These are phyloP conservation scores for Zymoseptoria tritici DNA, from an alignment of 2,329 filamentous ascomycete genomes.

Conservation along the genomic window DNA sequence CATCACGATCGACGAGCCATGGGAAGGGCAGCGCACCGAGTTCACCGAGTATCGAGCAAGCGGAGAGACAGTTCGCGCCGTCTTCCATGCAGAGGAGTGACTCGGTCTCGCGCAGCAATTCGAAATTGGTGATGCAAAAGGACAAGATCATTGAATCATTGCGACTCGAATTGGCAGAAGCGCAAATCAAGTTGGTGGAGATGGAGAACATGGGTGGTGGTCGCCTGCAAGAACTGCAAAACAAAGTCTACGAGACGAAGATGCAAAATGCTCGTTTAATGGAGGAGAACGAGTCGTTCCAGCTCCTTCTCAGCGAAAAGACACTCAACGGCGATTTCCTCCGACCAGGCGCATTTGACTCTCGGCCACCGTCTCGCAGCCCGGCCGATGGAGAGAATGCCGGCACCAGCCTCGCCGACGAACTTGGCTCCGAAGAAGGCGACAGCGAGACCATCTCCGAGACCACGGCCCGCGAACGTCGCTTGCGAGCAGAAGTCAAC, in stretches of 20 bases:
- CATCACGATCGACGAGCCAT: constrained; percentile 29
- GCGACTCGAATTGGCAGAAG: constrained; percentile 84
- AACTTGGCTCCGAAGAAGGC: constrained; percentile 60
- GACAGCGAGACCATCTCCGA: constrained; percentile 51
- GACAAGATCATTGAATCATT: constrained; percentile 93
- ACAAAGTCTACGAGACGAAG: constrained; percentile 78
- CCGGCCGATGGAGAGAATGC: constrained; percentile 2
- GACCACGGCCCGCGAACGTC: constrained; percentile 29
- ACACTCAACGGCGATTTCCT: constrained; percentile 87
- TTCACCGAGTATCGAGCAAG: constrained; percentile 58
- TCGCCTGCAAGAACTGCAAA: constrained; percentile 81
- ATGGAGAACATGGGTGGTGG: constrained; percentile 89
- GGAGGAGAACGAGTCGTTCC: constrained; percentile 98
- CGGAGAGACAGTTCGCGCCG: constrained; percentile 61
- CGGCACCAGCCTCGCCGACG: constrained; percentile 72
- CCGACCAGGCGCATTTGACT: constrained; percentile 30
- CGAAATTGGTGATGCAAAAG: constrained; percentile 85
- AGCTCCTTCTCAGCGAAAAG: constrained; percentile 87
- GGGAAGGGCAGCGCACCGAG: constrained; percentile 20
- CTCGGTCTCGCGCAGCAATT: constrained; percentile 59
- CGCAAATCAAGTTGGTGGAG: constrained; percentile 91
- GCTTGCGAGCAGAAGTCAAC: constrained; percentile 71
- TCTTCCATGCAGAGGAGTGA: constrained; percentile 79
- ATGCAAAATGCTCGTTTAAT: constrained; percentile 94
- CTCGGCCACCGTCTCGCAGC: constrained; percentile 48